These are phyloP conservation scores for Cucurbita maxima DNA, from an alignment of 306 rosid genomes.

Conservation along the genomic window DNA sequence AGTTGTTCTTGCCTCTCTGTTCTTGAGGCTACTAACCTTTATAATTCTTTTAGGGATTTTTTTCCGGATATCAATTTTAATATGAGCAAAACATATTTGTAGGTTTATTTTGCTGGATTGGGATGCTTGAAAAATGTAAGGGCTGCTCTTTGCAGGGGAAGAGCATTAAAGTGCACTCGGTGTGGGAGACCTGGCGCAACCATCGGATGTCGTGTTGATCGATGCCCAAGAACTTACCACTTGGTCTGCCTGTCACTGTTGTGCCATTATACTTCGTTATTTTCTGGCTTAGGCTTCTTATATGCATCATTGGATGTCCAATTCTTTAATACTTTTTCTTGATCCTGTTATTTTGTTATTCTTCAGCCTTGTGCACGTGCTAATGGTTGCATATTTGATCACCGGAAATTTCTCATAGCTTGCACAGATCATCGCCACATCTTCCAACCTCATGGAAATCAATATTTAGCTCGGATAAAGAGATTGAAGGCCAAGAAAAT, in stretches of 20 bases:
- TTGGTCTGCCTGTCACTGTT: constrained; percentile 46
- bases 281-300: neutral
- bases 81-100: constrained; percentile 18
- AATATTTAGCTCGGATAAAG: constrained; percentile 50
- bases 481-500: constrained; percentile 73
- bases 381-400: constrained; percentile 87
- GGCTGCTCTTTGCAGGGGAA: constrained; percentile 94
- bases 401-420: constrained; percentile 94
- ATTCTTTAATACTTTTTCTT: neutral
- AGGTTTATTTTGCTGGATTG: constrained; percentile 98
- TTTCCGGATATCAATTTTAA: neutral
- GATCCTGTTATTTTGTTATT: constrained; percentile 8
- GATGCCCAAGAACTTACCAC: constrained; percentile 92
- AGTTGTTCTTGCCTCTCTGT: neutral
- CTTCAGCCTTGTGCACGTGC: constrained; percentile 97
- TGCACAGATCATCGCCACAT: constrained; percentile 88
- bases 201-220: constrained; percentile 95
- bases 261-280: neutral
- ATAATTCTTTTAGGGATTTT: neutral
- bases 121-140: constrained; percentile 92
- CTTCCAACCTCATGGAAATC: constrained; percentile 70
- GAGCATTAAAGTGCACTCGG: constrained; percentile 88
- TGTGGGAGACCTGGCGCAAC: constrained; percentile 97
- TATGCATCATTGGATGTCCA: neutral
- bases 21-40: neutral